Conservation (phyloP, 2,329 filamentous ascomycete genomes). For the Apiospora pterosperma region DNA sequence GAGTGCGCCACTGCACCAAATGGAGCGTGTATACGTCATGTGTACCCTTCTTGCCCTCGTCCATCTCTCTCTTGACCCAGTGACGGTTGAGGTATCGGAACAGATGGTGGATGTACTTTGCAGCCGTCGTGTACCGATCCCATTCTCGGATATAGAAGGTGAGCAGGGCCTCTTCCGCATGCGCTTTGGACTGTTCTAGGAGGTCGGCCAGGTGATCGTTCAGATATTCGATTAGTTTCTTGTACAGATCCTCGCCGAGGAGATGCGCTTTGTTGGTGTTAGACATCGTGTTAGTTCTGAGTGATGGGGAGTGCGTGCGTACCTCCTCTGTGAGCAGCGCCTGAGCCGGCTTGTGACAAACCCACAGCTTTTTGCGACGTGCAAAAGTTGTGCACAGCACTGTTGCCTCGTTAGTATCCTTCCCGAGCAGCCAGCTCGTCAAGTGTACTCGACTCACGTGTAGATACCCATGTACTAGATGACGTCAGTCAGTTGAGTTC, state of each 20-base stretch:
- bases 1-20: constrained; percentile 89
- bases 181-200: constrained; percentile 68
- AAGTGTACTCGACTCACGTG: constrained; percentile 54
- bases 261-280: constrained; percentile 66
- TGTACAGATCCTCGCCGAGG: constrained; percentile 93
- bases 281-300: not conserved
- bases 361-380: constrained; percentile 91
- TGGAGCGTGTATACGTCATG: constrained; percentile 98
- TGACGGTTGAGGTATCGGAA: constrained; percentile 96
- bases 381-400: constrained; percentile 96
- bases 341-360: constrained; percentile 39
- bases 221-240: constrained; percentile 84
- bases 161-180: constrained; percentile 86
- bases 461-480: constrained; percentile 92
- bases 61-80: constrained; percentile 98
- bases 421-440: not conserved
- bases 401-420: constrained; percentile 40
- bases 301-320: constrained; percentile 21
- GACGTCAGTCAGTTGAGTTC: not conserved
- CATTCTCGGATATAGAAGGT: constrained; percentile 96
- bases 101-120: constrained; percentile 95
- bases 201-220: constrained; percentile 71
- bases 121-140: constrained; percentile 91
- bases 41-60: constrained; percentile 96
- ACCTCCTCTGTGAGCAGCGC: constrained; percentile 70